Base-by-base conservation (phyloP, 805 yeast species). In the Priceomyces haplophilus region DNA sequence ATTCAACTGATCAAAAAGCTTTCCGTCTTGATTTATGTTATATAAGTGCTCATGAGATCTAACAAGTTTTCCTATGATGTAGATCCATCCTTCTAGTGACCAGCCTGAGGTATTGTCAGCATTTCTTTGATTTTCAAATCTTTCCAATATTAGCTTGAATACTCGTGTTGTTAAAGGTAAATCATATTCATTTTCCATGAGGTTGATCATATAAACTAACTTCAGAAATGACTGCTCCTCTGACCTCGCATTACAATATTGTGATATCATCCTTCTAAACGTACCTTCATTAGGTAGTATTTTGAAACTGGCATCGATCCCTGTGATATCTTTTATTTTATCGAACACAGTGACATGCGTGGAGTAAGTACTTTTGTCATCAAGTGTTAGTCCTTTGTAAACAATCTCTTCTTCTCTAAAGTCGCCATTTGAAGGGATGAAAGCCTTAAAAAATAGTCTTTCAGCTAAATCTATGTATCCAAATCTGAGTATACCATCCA, bases 91-190 rank as follows among this genome's bases (percentile, higher is more conserved):
- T 6, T 42, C 40, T n/a, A 44, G 27, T n/a, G 29, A 32, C 48
- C 48, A 45, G 13, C 29, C 38, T 7, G 32, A 3, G 3, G 13
- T 8, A 11, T 4, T n/a, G 13, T 20, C 18, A 11, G 7, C 8
- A n/a, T 11, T 37, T 10, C 31, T 41, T 5, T n/a, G 34, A 10
- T 31, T n/a, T 3, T 34, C 37, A 16, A 60, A 53, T 30, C 46
- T 40, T n/a, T 39, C 40, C 40, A 59, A 57, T 4, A 65, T 38
- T 10, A 35, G 38, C 19, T 49, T 49, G 43, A 60, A 66, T n/a
- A 56, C 48, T 24, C 60, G 54, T 7, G 65, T 61, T n/a, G 69
- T 59, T 8, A 61, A 41, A 1, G 72, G 72, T 8, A 67, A 39
- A n/a, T 47, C 46, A 35, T 50, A 55, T n/a, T 43, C 37, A 5